Evolutionary conservation across 176 grass and related monocot species (phyloP).

Genomic region (Puya raimondii): DNA sequence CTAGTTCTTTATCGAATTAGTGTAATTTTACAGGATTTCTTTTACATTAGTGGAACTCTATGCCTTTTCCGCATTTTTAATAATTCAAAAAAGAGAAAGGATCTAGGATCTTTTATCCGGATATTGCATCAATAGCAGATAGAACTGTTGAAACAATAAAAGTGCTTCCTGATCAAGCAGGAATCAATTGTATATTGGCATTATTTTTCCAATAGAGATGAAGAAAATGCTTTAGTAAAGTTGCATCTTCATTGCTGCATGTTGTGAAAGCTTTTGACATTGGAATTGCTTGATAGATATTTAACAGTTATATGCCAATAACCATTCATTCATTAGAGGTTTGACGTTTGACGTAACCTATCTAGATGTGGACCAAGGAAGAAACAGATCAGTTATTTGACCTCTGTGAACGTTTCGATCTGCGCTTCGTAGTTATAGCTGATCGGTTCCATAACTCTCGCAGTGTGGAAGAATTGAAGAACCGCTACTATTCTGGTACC

Average conservation of each 20-base stretch:
- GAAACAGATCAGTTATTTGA: constrained; percentile 94
- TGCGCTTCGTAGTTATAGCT: constrained; percentile 87
- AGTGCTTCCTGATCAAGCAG: no score
- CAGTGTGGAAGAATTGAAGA: constrained; percentile 85
- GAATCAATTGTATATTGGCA: no score
- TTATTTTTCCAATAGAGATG: no score
- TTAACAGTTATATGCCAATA: background rate
- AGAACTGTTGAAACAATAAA: no score
- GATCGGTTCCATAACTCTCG: constrained; percentile 73
- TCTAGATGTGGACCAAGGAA: constrained; percentile 80
- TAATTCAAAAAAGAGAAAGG: no score
- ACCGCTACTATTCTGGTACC: constrained; percentile 86
- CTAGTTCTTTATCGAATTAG: constrained; percentile 4
- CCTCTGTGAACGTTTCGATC: constrained; percentile 78
- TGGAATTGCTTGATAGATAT: background rate
- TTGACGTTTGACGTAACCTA: constrained; percentile 17
- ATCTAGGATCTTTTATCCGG: no score
- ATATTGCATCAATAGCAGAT: no score
- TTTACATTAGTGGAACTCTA: background rate
- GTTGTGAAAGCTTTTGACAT: no score
- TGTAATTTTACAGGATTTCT: background rate
- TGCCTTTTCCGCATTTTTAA: no score
- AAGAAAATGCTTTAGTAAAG: no score
- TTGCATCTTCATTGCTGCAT: no score
- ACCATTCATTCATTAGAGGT: background rate